Base-by-base conservation (phyloP, 2,329 filamentous ascomycete species). In the Trichoderma lentiforme region DNA sequence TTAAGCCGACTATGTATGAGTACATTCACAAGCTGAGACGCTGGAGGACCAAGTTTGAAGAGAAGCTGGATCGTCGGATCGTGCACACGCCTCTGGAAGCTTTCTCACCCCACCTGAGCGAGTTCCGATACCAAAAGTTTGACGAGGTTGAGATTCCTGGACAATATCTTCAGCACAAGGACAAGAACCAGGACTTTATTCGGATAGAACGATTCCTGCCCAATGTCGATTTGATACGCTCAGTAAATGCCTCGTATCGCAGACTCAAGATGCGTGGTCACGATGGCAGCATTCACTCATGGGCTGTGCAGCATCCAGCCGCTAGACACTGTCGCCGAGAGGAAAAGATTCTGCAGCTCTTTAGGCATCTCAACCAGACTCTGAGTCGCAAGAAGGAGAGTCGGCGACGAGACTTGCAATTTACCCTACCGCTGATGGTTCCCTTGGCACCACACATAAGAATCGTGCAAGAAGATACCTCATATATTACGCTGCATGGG, bases 141-240 rank as follows among this genome's bases (percentile, higher is more conserved):
- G 96, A 99, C 78, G 97, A 99, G 77, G 95, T 99, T 14, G 96
- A 99, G 82, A 90, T 99, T 43, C 97, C 97, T 3, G 96, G 96
- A 0, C 96, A 99, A 80, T 99, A 99, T 81, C 85, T 98, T 74
- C 91, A 97, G 79, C 96, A 98, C 83, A 97, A 96, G 81, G 97
- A 99, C 78, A 99, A 98, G 88, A 99, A 99, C 81, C 94, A 97
- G 77, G 96, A 99, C 81, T 99, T 99, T 80, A 92, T 99, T 75
- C 92, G 95, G 60, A 98, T 99, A 75, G 97, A 99, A 81, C 92
- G 95, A 28, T 99, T 99, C 88, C 83, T 99, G 77, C 95, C 97
- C 11, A 93, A 96, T 75, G 94, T 99, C 24, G 95, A 99, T 76
- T 87, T 98, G 67, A 93, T 99, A 56, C 91, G 96, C 70, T 93